These are phyloP conservation scores for Fraxinus pennsylvanica DNA, from an alignment of 257 asterid genomes.

Conservation along the genomic window DNA sequence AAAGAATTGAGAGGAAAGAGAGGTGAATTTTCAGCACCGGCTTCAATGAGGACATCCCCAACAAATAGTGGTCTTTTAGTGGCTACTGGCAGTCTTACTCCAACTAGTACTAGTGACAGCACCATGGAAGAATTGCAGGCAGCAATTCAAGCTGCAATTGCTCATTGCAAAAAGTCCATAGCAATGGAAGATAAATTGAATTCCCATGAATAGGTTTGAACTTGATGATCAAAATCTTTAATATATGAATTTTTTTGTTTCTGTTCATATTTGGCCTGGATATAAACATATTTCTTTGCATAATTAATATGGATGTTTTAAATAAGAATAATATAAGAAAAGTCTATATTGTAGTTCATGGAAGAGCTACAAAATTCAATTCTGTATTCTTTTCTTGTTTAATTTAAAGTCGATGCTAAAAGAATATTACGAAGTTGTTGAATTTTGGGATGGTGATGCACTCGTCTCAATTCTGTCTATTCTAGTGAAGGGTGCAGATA, in stretches of 20 bases:
- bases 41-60: slow-evolving; percentile 71
- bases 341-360: not conserved
- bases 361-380: too few relatives aligned
- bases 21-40: slow-evolving; percentile 78
- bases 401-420: not conserved
- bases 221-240: not conserved
- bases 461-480: not conserved
- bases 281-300: not conserved
- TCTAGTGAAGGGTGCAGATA: not conserved
- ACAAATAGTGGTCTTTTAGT: slow-evolving; percentile 74
- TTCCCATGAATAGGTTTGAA: slow-evolving; percentile 17
- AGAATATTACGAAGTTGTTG: not conserved
- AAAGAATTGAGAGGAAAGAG: slow-evolving; percentile 45
- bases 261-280: not conserved
- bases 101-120: slow-evolving; percentile 48
- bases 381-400: too few relatives aligned
- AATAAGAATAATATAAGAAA: not conserved
- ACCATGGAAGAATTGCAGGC: slow-evolving; percentile 93
- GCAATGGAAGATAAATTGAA: slow-evolving; percentile 34
- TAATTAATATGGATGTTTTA: not conserved
- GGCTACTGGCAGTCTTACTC: slow-evolving; percentile 39
- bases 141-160: slow-evolving; percentile 72
- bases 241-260: not conserved
- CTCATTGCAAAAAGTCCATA: slow-evolving; percentile 67
- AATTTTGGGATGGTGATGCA: not conserved